phyloP scores from a whole-genome alignment of 1,139 yeast species.

The Williopsis jadinii region DNA sequence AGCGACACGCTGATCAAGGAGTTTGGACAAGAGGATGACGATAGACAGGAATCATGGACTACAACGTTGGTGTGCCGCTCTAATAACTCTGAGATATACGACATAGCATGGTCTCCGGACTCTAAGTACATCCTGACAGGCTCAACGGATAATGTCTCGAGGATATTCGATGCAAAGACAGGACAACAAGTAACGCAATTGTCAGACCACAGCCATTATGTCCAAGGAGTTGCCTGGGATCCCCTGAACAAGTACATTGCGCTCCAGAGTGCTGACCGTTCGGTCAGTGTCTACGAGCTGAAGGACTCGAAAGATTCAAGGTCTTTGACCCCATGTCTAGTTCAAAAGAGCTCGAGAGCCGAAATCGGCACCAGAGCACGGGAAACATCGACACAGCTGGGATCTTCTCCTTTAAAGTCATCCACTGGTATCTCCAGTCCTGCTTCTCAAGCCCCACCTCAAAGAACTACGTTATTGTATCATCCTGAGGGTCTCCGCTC shows the following conservation, averaged over 20 bases:
- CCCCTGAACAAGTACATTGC: constrained; percentile 71
- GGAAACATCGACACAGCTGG: neutral
- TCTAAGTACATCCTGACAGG: constrained; percentile 74
- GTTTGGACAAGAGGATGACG: constrained; percentile 52
- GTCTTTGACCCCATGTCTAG: constrained; percentile 31
- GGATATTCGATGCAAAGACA: constrained; percentile 53
- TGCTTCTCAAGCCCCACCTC: neutral
- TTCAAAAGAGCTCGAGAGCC: constrained; percentile 36
- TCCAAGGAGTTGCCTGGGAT: constrained; percentile 96
- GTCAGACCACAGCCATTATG: constrained; percentile 77
- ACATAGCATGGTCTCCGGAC: constrained; percentile 87
- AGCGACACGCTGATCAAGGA: constrained; percentile 48
- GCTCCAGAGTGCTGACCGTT: constrained; percentile 86
- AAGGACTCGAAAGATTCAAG: constrained; percentile 24
- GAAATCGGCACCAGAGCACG: constrained; percentile 32
- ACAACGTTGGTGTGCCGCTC: constrained; percentile 49
- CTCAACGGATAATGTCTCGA: constrained; percentile 79
- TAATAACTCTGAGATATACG: constrained; percentile 75
- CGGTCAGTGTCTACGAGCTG: constrained; percentile 59
- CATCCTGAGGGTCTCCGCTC: constrained; percentile 86
- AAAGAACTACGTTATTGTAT: constrained; percentile 40
- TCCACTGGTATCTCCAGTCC: neutral
- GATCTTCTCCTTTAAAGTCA: constrained; percentile 17
- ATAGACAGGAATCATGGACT: constrained; percentile 68
- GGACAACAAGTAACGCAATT: constrained; percentile 59